Base-by-base conservation (phyloP, 2,329 filamentous ascomycete genomes). In the Aureobasidium namibiae region DNA sequence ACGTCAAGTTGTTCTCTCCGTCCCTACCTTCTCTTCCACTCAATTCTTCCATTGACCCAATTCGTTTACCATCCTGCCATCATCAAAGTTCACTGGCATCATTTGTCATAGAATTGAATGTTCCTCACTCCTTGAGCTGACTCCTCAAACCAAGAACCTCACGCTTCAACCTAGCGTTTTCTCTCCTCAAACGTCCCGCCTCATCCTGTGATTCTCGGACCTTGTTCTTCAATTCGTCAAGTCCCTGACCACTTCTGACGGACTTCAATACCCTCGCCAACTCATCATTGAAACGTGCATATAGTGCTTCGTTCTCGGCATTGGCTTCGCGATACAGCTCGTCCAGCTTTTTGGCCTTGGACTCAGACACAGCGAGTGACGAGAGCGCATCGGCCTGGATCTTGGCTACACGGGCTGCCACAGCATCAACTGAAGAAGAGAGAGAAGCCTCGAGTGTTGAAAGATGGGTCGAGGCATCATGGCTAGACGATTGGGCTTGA, bases 201-300 rank as follows among this genome's bases (percentile, higher is more conserved):
- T 96, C 92, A 62, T 95, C 91, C 64, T 88, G 81, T 54, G 83
- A 81, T 64, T 90, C 88, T 65, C 82, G 86, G 61, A 96, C 71
- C 68, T 85, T 84, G 36, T 75, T 75, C 68, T 91, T 80, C 61
- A 96, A 74, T 66, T 92, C 89, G 66, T 91, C 88, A 66, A 89
- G 88, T 11, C 89, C 90, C 42, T 90, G 87, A 50, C 88, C 87
- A 4, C 84, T 83, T 64, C 84, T 84, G 49, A 94, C 80, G 41
- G 87, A 89, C 70, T 84, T 87, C 44, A 91, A 80, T 61, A 96
- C 89, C 76, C 88, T 90, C 66, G 84, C 87, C 49, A 97, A 76
- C 74, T 96, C 92, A n/a, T 85, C 83, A 67, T 96, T 96, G 77
- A 96, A 96, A 62, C 86, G 87, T 65, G 92, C 88, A 72, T 96